Conservation (phyloP, 2,329 filamentous ascomycete genomes). For the Aspergillus persii region DNA sequence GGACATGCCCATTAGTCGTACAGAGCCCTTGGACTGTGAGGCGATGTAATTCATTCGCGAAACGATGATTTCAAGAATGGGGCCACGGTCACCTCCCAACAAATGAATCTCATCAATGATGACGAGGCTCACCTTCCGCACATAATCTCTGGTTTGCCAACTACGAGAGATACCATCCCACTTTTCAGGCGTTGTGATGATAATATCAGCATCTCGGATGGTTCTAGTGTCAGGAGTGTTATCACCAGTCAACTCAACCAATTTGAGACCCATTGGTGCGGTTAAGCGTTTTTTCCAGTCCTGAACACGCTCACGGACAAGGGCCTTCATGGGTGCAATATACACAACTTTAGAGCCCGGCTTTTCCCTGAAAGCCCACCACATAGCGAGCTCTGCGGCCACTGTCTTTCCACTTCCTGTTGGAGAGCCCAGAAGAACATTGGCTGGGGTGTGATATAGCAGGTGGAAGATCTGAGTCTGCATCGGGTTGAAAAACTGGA, state of each 20-base stretch:
- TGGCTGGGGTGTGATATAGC: slow-evolving; percentile 86
- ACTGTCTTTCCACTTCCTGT: slow-evolving; percentile 98
- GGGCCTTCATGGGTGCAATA: slow-evolving; percentile 98
- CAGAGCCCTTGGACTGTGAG: slow-evolving; percentile 82
- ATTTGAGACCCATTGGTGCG: slow-evolving; percentile 75
- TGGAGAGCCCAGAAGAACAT: slow-evolving; percentile 90
- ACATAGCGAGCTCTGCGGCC: slow-evolving; percentile 95
- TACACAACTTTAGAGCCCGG: slow-evolving; percentile 98
- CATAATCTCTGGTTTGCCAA: slow-evolving; percentile 97
- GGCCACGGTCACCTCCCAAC: slow-evolving; percentile 91
- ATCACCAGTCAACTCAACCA: slow-evolving; percentile 95
- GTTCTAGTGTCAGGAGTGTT: slow-evolving; percentile 96
- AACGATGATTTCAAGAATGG: slow-evolving; percentile 96
- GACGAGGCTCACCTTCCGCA: slow-evolving; percentile 88
- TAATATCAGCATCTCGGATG: slow-evolving; percentile 93
- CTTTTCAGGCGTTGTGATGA: slow-evolving; percentile 98
- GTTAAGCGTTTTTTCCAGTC: slow-evolving; percentile 88
- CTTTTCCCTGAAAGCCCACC: slow-evolving; percentile 96
- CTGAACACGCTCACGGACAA: slow-evolving; percentile 92
- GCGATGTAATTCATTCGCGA: slow-evolving; percentile 97
- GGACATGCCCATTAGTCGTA: slow-evolving; percentile 95
- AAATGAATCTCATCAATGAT: slow-evolving; percentile 99
- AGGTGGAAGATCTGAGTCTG: slow-evolving; percentile 98
- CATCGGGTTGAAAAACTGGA: slow-evolving; percentile 99
- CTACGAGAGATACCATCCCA: slow-evolving; percentile 99